Evolutionary conservation across 768 basidiomycete genomes (phyloP), one percentile per base, ranked within the genome.

Genomic region (Lentinula sp.): DNA sequence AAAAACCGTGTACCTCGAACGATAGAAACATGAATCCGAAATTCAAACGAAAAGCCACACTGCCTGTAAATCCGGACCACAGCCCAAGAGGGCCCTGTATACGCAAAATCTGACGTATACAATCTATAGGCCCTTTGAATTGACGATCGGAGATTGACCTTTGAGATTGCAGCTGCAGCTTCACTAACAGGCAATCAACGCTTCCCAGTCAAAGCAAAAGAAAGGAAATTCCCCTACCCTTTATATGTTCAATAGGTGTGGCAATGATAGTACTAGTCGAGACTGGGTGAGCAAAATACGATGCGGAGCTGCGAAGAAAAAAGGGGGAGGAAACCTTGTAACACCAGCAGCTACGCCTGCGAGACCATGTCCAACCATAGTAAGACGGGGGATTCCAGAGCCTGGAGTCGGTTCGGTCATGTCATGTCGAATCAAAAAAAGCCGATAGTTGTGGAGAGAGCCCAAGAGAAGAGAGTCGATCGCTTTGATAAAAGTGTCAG

Each of bases 1-100:
- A 48, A 62, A 58, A 16, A 62, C 2, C 2, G 37, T 69, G 43
- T 43, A 83, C 84, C 78, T 89, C 87, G 63, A 87, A 80, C 31
- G 83, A 83, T 43, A 88, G 76, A 70, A 91, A 93, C 85, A 91
- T 87, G 81, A 84, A 88, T 62, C 87, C 82, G 71, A 92, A 91
- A 73, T 86, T 88, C 61, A 82, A 82, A 53, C 91, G 75, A 70
- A 88, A 91, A 5, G 84, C 80, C 32, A 91, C 75, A 63, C 87
- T 89, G 1, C 87, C 89, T 0, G 84, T 82, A 63, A 93, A 80
- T 57, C 90, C 91, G 65, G 84, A 83, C 85, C 87, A 93, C 63
- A 93, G 74, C 6, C 91, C 91, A 16, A 70, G 60, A 7, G 83
- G 53, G 13, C 92, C 91, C 67, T 88, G 85, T 10, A 77, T 72